These are phyloP conservation scores for Chlamydomonas incerta DNA, from an alignment of 139 green algal species.

Conservation along the genomic window DNA sequence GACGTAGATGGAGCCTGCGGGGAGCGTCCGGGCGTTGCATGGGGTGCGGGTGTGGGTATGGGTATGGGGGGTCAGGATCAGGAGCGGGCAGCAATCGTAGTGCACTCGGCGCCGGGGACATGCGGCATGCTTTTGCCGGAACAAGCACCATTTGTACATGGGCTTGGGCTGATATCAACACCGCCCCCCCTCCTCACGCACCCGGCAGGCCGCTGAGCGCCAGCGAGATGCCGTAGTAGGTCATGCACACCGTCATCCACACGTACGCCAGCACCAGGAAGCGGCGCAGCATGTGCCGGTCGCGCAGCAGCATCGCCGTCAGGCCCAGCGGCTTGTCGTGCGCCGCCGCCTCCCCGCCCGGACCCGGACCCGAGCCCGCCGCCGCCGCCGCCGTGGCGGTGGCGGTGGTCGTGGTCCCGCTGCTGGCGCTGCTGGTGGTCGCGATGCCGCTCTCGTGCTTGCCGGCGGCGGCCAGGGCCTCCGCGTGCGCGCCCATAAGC, in stretches of 20 bases:
- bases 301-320: slow-evolving; percentile 20
- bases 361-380: too few species aligned
- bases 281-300: slow-evolving; percentile 55
- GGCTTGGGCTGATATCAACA: too few species aligned
- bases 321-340: slow-evolving; percentile 1
- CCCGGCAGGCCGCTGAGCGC: slow-evolving; percentile 20
- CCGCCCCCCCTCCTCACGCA: too few species aligned
- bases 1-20: slow-evolving; percentile 45
- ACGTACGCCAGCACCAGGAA: slow-evolving; percentile 60
- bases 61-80: too few species aligned
- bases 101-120: too few species aligned
- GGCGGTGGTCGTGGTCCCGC: neutral
- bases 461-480: too few species aligned
- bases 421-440: neutral
- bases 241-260: slow-evolving; percentile 53
- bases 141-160: too few species aligned
- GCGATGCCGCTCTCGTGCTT: too few species aligned
- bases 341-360: neutral
- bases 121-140: too few species aligned
- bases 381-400: neutral
- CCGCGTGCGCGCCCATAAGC: neutral
- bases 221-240: slow-evolving; percentile 45
- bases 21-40: neutral
- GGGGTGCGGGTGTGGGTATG: too few species aligned
- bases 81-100: too few species aligned